Conservation (phyloP, 1,284 basidiomycete species). For the Lignosus rhinocerotis region DNA sequence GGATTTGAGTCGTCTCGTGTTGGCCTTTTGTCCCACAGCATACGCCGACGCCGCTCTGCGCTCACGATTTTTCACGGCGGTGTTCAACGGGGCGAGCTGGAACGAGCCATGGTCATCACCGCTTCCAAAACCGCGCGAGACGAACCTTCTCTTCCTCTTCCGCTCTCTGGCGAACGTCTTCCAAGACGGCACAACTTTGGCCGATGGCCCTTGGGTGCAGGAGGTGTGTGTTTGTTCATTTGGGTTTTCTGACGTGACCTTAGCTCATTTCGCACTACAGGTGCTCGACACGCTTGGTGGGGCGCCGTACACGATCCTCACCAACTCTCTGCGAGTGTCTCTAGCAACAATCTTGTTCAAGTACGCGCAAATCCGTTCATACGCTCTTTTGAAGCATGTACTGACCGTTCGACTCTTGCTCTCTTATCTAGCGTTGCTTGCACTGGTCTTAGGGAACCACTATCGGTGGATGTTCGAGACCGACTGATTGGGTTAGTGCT, state of each 20-base stretch:
- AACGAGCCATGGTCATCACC: conserved; percentile 50
- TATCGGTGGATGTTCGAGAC: conserved; percentile 35
- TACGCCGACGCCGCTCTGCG: conserved; percentile 48
- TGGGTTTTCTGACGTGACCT: not conserved
- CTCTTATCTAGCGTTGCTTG: conserved; percentile 58
- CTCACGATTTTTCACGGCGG: conserved; percentile 55
- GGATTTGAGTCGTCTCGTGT: conserved; percentile 81
- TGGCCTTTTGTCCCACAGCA: conserved; percentile 62
- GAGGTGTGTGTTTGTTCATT: conserved; percentile 41
- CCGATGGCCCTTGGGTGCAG: conserved; percentile 50
- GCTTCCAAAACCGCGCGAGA: conserved; percentile 73
- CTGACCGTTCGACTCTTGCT: not conserved
- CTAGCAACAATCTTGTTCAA: conserved; percentile 82
- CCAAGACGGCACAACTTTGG: conserved; percentile 48
- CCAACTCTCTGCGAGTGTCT: conserved; percentile 72
- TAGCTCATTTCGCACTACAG: conserved; percentile 35
- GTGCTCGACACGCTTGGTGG: conserved; percentile 54
- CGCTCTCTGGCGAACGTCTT: conserved; percentile 84
- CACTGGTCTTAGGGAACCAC: conserved; percentile 44
- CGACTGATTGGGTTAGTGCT: conserved; percentile 47
- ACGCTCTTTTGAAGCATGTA: not conserved
- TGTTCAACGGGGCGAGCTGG: conserved; percentile 78
- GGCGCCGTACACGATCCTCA: conserved; percentile 54
- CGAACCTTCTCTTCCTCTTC: conserved; percentile 84
- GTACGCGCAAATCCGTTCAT: conserved; percentile 44